Evolutionary conservation across 2,329 filamentous ascomycete genomes (phyloP), one percentile per base, ranked within the genome.

Genomic region (Ceratocystis lukuohia): DNA sequence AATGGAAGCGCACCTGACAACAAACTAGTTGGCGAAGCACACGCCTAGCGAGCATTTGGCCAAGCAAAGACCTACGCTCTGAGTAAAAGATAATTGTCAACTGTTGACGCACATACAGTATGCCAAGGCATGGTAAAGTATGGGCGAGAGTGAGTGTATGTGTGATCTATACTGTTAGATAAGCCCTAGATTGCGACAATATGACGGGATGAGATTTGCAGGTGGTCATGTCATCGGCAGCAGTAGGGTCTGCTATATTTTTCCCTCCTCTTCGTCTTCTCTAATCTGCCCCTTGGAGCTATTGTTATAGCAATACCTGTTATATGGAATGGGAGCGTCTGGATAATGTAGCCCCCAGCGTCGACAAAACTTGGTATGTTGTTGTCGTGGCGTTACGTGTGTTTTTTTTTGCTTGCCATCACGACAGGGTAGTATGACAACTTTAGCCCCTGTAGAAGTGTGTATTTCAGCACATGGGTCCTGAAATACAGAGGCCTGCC

Each of bases 381-480:
- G 25, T 5, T 57, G 56, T 59, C 33, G 15, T 25, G 56, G 56
- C 56, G 25, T 8, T 59, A 30, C n/a, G 53, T 37, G 56, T 20
- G 48, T 59, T 22, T 59, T 30, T 37, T 59, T 28, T 37, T 59
- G 25, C n/a, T 59, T 59, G 56, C 56, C 56, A 59, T 59, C 56
- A 59, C 56, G 7, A 59, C 56, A 30, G 53, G 53, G 53, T 57
- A 57, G 25, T 7, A 57, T 57, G 53, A 33, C 30, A 41, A 37
- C 56, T 59, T 59, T 33, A 59, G 28, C 30, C 56, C 56, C 56
- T 59, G 56, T 59, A 59, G 56, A 28, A 20, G 56, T 3, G 8
- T 3, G 2, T 5, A 7, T 59, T 59, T n/a, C 56, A 59, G 28
- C 28, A 30, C 56, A 4, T 2, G 7, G 7, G 20, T 7, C 15